phyloP scores from a whole-genome alignment of 2,329 filamentous ascomycete species.

The Davidsoniella eucalypti region DNA sequence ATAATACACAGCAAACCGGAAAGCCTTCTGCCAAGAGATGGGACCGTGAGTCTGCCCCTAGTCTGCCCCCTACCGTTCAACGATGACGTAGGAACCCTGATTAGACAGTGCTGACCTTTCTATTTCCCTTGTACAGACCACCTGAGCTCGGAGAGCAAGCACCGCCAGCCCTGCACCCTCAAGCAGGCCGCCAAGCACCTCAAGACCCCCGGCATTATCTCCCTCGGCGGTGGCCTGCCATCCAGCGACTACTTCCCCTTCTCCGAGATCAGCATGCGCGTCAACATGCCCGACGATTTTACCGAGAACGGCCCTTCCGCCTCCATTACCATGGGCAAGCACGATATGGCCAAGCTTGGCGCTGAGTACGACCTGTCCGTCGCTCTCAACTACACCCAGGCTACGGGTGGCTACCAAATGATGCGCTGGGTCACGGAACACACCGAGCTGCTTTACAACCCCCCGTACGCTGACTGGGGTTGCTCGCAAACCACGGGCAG shows the following conservation, averaged over 20 bases:
- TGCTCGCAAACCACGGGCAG: slow-evolving; percentile 71
- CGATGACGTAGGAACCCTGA: background rate
- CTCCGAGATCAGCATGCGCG: slow-evolving; percentile 56
- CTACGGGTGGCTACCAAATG: slow-evolving; percentile 70
- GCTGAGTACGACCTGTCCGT: slow-evolving; percentile 57
- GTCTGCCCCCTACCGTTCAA: background rate
- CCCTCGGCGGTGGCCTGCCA: slow-evolving; percentile 80
- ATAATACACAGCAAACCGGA: slow-evolving; percentile 20
- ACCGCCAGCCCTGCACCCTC: slow-evolving; percentile 50
- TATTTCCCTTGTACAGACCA: slow-evolving; percentile 25
- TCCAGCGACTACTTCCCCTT: slow-evolving; percentile 89
- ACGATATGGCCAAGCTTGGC: slow-evolving; percentile 37
- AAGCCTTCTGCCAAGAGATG: slow-evolving; percentile 70
- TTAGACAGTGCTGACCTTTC: slow-evolving; percentile 5
- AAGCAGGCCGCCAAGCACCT: slow-evolving; percentile 70
- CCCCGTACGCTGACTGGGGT: slow-evolving; percentile 82
- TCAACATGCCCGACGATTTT: slow-evolving; percentile 51
- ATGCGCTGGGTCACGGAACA: slow-evolving; percentile 87
- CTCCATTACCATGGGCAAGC: slow-evolving; percentile 56
- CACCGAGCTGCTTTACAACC: slow-evolving; percentile 75
- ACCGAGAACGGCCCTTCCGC: slow-evolving; percentile 49
- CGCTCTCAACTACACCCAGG: slow-evolving; percentile 85
- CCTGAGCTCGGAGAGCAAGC: slow-evolving; percentile 44
- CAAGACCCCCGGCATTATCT: slow-evolving; percentile 70
- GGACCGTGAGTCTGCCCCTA: slow-evolving; percentile 48